A percentile compares a stretch with the other conserved stretches of the same genome.
Evolutionary conservation across 129 eudicot species (phyloP).

Genomic region (Kitagawia praeruptora): DNA sequence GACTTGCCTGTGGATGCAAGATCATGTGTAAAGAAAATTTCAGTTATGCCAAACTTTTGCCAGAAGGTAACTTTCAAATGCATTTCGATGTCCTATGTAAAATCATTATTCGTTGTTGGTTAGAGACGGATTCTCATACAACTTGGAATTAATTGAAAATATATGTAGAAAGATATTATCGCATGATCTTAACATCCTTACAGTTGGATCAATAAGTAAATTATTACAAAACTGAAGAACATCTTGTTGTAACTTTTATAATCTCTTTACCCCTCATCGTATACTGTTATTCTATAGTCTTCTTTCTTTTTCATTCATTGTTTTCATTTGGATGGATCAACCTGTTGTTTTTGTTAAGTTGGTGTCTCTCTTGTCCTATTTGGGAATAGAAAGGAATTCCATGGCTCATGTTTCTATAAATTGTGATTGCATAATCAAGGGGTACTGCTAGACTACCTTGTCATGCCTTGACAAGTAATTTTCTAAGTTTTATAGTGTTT

Average conservation of each 20-base stretch:
- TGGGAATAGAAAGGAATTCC: neutral
- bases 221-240: neutral
- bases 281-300: neutral
- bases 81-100: neutral
- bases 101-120: neutral
- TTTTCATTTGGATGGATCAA: neutral
- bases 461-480: too few relatives aligned
- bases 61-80: slow-evolving; percentile 45
- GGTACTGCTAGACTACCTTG: neutral
- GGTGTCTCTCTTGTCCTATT: neutral
- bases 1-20: slow-evolving; percentile 82
- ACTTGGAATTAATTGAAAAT: neutral
- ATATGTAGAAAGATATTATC: neutral
- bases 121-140: neutral
- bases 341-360: neutral
- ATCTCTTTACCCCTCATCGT: neutral
- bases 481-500: too few relatives aligned
- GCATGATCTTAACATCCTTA: neutral
- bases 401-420: neutral
- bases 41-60: slow-evolving; percentile 87
- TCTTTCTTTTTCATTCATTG: neutral
- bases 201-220: neutral
- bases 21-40: slow-evolving; percentile 62
- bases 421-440: neutral
- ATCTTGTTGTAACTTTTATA: neutral